phyloP scores from a whole-genome alignment of 2,329 filamentous ascomycete species.

The Epichloe scottii region DNA sequence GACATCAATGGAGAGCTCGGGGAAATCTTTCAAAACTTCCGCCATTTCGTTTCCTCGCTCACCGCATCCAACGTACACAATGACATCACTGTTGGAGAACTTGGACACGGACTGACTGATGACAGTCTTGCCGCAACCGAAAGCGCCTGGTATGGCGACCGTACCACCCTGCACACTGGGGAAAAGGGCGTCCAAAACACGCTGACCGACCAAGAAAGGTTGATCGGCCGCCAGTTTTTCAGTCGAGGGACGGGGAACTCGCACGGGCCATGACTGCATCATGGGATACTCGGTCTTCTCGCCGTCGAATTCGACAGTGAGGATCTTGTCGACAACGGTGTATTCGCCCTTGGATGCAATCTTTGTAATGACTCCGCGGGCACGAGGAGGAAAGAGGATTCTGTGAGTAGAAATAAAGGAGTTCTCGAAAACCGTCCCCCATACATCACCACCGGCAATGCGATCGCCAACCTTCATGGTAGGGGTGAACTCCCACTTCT shows the following conservation, averaged over 20 bases:
- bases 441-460: constrained; percentile 91
- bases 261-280: constrained; percentile 99
- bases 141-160: constrained; percentile 94
- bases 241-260: constrained; percentile 81
- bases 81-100: constrained; percentile 98
- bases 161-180: constrained; percentile 95
- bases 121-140: constrained; percentile 98
- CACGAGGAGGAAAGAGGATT: constrained; percentile 82
- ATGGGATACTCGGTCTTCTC: constrained; percentile 89
- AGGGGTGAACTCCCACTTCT: constrained; percentile 95
- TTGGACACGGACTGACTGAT: constrained; percentile 98
- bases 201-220: constrained; percentile 92
- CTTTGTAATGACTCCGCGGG: constrained; percentile 80
- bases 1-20: constrained; percentile 89
- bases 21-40: constrained; percentile 99
- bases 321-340: constrained; percentile 84
- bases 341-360: constrained; percentile 85
- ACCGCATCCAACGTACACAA: constrained; percentile 85
- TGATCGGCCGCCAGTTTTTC: constrained; percentile 84
- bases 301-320: constrained; percentile 95
- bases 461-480: constrained; percentile 90
- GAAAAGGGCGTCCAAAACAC: constrained; percentile 92
- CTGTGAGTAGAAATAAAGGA: constrained; percentile 87
- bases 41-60: constrained; percentile 99
- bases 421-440: constrained; percentile 92